These are phyloP conservation scores for Bacidia rubella DNA, from an alignment of 495 filamentous ascomycete genomes.

Conservation along the genomic window DNA sequence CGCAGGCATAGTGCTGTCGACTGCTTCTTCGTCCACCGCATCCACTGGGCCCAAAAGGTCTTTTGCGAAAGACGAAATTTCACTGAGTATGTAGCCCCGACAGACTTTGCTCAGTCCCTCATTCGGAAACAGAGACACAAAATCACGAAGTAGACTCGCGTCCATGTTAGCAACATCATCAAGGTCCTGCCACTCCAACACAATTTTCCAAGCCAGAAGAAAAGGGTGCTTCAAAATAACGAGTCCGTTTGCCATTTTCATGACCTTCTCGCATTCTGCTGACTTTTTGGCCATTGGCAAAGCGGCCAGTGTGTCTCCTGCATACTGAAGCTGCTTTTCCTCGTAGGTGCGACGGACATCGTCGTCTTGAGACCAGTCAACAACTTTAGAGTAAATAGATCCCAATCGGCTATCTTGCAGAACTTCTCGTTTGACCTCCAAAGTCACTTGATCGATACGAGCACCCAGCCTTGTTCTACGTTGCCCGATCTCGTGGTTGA, in stretches of 20 bases:
- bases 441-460: conserved; percentile 62
- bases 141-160: conserved; percentile 58
- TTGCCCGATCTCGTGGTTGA: conserved; percentile 83
- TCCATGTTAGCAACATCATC: conserved; percentile 62
- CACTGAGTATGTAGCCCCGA: conserved; percentile 65
- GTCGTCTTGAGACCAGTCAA: conserved; percentile 84
- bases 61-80: conserved; percentile 61
- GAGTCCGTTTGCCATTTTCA: conserved; percentile 70
- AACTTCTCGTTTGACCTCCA: conserved; percentile 79
- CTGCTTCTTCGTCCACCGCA: conserved; percentile 25
- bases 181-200: conserved; percentile 77
- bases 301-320: conserved; percentile 60
- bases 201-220: conserved; percentile 77
- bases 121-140: conserved; percentile 71
- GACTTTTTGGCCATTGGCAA: conserved; percentile 50
- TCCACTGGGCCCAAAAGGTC: neutral
- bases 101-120: conserved; percentile 68
- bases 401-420: conserved; percentile 56
- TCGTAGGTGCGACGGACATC: conserved; percentile 72
- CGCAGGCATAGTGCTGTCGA: conserved; percentile 35
- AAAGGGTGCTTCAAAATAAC: conserved; percentile 93
- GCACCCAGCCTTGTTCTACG: conserved; percentile 80
- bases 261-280: conserved; percentile 52
- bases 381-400: conserved; percentile 60
- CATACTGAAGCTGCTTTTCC: conserved; percentile 75